Evolutionary conservation across 2,329 filamentous ascomycete genomes (phyloP).

Genomic region (Neofusicoccum sp.): DNA sequence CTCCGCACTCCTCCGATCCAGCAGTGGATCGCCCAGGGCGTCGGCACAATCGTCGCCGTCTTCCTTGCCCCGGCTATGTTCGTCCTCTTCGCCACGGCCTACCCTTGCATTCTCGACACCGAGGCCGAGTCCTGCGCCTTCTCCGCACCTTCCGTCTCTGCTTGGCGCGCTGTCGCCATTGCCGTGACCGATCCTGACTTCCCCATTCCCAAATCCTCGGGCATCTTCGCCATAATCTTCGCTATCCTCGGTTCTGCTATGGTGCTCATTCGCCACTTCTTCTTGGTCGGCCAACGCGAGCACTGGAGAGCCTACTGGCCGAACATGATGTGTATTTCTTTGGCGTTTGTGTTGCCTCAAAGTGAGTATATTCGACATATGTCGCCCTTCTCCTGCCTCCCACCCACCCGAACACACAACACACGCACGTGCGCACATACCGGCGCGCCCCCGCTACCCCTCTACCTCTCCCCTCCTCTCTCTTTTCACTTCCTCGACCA

Average conservation of each 20-base stretch:
- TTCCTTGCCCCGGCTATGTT: slow-evolving; percentile 70
- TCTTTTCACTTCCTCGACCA: not conserved
- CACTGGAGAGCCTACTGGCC: slow-evolving; percentile 61
- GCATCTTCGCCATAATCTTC: slow-evolving; percentile 62
- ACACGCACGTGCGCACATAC: not conserved
- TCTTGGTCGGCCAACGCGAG: slow-evolving; percentile 55
- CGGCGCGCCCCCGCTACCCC: not conserved
- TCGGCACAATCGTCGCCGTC: slow-evolving; percentile 65
- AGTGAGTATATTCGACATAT: slow-evolving; percentile 28
- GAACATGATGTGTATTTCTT: slow-evolving; percentile 64
- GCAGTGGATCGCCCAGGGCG: slow-evolving; percentile 67
- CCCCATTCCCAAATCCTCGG: slow-evolving; percentile 57
- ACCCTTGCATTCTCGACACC: slow-evolving; percentile 65
- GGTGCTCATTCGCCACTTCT: slow-evolving; percentile 59
- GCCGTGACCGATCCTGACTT: slow-evolving; percentile 62
- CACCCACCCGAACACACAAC: not conserved
- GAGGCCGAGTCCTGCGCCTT: slow-evolving; percentile 59
- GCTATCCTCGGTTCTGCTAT: slow-evolving; percentile 55
- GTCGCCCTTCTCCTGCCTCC: not conserved
- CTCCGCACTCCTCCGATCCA: slow-evolving; percentile 65
- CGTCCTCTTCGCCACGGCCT: slow-evolving; percentile 67
- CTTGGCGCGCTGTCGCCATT: slow-evolving; percentile 67
- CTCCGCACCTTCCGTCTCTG: slow-evolving; percentile 63
- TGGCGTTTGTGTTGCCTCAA: slow-evolving; percentile 61
- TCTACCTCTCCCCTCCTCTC: not conserved